Conservation (phyloP, 164 flowering plant species). For the Magnolia officinalis region DNA sequence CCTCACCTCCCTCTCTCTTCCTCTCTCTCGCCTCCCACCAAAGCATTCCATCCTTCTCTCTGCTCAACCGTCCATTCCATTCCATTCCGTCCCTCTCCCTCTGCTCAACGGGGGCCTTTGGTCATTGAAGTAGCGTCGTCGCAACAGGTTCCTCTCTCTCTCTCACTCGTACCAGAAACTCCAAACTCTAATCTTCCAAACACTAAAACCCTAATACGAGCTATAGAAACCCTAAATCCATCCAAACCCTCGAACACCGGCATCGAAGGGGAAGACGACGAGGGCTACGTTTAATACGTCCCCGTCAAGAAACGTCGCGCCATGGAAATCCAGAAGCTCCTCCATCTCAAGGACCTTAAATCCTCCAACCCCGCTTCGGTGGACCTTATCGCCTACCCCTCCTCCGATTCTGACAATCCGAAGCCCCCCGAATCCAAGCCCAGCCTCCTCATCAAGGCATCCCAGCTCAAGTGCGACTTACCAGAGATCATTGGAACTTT, state of each 20-base stretch:
- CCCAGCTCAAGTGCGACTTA: slow-evolving; percentile 69
- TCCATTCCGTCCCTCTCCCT: no score
- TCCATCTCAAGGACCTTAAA: slow-evolving; percentile 49
- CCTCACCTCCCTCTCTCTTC: no score
- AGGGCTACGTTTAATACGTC: slow-evolving; percentile 66
- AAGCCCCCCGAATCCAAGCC: slow-evolving; percentile 66
- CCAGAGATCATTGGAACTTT: slow-evolving; percentile 48
- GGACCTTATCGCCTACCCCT: slow-evolving; percentile 1
- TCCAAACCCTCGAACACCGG: slow-evolving; percentile 1
- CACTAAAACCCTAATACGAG: background rate
- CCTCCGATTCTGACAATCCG: slow-evolving; percentile 37
- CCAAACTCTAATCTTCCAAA: no score
- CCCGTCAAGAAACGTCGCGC: slow-evolving; percentile 77
- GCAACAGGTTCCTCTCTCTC: no score
- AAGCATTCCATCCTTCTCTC: no score
- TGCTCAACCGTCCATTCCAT: no score
- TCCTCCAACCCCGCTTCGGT: no score
- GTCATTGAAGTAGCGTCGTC: no score
- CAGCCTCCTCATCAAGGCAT: slow-evolving; percentile 73
- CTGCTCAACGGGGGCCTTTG: no score
- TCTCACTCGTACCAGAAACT: no score
- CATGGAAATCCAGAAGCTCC: slow-evolving; percentile 70
- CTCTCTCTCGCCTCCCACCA: no score
- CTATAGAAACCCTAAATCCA: background rate
- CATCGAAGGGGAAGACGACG: slow-evolving; percentile 44